phyloP scores from a whole-genome alignment of 176 grass and related monocot species.

The Urochloa ruziziensis region DNA sequence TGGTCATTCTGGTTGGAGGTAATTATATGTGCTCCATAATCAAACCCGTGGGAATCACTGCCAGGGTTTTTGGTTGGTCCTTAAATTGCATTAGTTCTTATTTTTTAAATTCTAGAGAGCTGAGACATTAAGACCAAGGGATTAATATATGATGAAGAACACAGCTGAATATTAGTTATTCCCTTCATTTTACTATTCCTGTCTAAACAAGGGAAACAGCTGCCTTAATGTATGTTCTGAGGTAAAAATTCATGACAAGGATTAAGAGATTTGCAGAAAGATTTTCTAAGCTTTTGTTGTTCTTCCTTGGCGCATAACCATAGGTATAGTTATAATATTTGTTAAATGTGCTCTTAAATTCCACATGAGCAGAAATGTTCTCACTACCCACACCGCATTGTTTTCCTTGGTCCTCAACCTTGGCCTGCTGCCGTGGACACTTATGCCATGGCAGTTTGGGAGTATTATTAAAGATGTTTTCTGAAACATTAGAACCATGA shows the following conservation, averaged over 20 bases:
- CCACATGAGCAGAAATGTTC: neutral
- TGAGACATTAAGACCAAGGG: neutral
- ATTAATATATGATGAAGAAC: neutral
- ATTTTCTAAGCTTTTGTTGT: neutral
- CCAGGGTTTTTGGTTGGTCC: neutral
- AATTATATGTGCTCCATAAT: slow-evolving; percentile 27
- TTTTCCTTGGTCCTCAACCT: neutral
- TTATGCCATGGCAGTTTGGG: neutral
- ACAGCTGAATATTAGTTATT: neutral
- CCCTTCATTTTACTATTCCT: neutral
- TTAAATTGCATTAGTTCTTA: neutral
- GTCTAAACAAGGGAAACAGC: too few relatives aligned
- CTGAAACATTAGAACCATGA: neutral
- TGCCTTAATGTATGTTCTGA: neutral
- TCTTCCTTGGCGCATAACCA: neutral
- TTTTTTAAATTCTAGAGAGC: neutral
- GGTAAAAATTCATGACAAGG: neutral
- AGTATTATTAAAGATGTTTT: neutral
- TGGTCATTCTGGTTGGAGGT: slow-evolving; percentile 99
- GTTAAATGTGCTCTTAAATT: neutral
- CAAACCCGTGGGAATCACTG: neutral
- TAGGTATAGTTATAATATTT: neutral
- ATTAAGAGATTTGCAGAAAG: neutral
- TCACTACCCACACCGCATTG: neutral
- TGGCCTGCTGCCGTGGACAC: neutral